Conservation (phyloP, 164 flowering plant genomes). For the Echeveria elegans region DNA sequence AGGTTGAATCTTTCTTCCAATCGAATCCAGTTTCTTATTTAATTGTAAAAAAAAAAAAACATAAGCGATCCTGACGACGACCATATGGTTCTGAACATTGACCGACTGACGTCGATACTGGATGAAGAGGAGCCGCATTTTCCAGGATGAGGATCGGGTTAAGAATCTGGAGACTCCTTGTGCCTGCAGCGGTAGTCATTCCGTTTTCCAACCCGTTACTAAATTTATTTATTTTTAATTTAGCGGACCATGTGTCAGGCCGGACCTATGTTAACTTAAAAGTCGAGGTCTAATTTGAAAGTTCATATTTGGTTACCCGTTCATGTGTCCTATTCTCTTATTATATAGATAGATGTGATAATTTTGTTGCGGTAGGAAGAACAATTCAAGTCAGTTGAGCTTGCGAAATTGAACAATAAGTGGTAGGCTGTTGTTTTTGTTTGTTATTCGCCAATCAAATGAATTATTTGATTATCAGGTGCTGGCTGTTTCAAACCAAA, state of each 20-base stretch:
- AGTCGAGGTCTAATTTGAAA: too few species aligned
- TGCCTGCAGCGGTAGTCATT: constrained; percentile 59
- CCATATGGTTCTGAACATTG: not conserved
- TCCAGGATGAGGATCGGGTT: constrained; percentile 60
- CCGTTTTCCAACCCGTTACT: not conserved
- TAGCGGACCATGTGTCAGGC: too few species aligned
- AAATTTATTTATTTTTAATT: not conserved
- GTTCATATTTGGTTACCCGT: too few species aligned
- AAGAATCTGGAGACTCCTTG: constrained; percentile 56
- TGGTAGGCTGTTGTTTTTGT: too few species aligned
- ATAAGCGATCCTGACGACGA: not conserved
- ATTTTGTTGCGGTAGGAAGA: too few species aligned
- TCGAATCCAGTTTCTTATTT: not conserved
- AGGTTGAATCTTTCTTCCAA: not conserved
- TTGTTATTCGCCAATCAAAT: too few species aligned
- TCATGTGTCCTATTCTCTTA: not conserved
- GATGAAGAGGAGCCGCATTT: constrained; percentile 32
- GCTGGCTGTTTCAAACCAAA: too few species aligned
- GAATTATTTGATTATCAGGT: too few species aligned
- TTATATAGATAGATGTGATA: too few species aligned
- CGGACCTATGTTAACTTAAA: too few species aligned
- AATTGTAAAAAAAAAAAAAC: not conserved
- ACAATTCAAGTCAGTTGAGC: too few species aligned
- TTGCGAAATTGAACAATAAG: too few species aligned
- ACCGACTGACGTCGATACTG: not conserved